A percentile compares a stretch with the other conserved stretches of the same genome.
These are phyloP conservation scores for Scedosporium apiospermum DNA, from an alignment of 2,329 filamentous ascomycete species.

Conservation along the genomic window DNA sequence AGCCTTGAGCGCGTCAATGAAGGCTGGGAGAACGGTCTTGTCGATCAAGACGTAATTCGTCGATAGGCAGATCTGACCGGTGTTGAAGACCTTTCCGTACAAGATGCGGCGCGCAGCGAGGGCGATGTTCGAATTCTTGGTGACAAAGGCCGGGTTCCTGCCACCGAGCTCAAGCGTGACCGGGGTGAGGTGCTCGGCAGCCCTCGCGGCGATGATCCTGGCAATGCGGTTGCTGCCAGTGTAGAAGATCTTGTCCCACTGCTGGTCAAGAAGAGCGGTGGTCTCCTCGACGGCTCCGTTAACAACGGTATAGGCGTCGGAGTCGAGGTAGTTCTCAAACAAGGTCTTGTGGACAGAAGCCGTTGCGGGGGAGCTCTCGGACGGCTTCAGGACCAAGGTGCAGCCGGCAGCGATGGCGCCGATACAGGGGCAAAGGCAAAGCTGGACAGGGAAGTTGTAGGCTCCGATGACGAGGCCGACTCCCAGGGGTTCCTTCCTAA, in stretches of 20 bases:
- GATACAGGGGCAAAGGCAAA: slow-evolving; percentile 68
- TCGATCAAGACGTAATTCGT: slow-evolving; percentile 91
- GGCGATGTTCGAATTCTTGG: slow-evolving; percentile 68
- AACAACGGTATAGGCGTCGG: slow-evolving; percentile 63
- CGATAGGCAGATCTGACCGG: slow-evolving; percentile 84
- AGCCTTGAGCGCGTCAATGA: slow-evolving; percentile 65
- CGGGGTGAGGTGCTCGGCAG: slow-evolving; percentile 79
- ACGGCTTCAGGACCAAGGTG: slow-evolving; percentile 83
- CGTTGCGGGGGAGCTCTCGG: slow-evolving; percentile 66
- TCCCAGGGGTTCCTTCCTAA: slow-evolving; percentile 83
- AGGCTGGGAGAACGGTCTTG: slow-evolving; percentile 57
- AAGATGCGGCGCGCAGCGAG: slow-evolving; percentile 76
- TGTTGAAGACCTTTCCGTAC: slow-evolving; percentile 81
- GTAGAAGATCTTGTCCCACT: slow-evolving; percentile 98
- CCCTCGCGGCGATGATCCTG: slow-evolving; percentile 82
- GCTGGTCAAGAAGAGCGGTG: slow-evolving; percentile 71
- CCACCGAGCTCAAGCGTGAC: slow-evolving; percentile 86
- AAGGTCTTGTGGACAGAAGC: slow-evolving; percentile 75
- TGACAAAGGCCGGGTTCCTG: slow-evolving; percentile 84
- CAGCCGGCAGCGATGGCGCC: slow-evolving; percentile 91
- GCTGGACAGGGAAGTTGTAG: slow-evolving; percentile 87
- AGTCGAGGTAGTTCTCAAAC: slow-evolving; percentile 66
- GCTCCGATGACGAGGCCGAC: slow-evolving; percentile 77
- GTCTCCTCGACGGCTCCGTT: slow-evolving; percentile 78
- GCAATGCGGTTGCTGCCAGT: slow-evolving; percentile 74